Base-by-base conservation (phyloP, 176 grass and related monocot genomes). In the Puya raimondii region DNA sequence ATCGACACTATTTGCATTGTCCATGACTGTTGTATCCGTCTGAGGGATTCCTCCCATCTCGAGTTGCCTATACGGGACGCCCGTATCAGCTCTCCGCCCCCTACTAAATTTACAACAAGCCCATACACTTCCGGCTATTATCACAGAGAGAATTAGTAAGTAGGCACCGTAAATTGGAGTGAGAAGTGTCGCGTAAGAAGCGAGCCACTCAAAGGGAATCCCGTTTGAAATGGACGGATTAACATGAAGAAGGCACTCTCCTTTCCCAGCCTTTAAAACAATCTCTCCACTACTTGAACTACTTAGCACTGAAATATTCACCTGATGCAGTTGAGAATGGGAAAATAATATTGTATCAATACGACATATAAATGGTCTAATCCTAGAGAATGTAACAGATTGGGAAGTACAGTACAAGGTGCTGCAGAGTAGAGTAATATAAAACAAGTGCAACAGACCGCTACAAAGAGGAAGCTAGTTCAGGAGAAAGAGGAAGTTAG, bases 101-200 rank as follows among this genome's bases (percentile, higher is more conserved):
- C 72, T 84, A 20, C 76, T 70, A 77, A 90, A 88, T 76, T 85
- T 92, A 79, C 89, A 99, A 67, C 84, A 99, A 53, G 57, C 80
- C 47, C 82, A 99, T 47, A 81, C 53, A 49, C 53, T 56, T 18
- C 70, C 84, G 56, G 77, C 67, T 67, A 93, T 71, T 71, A 90
- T 78, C 65, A 90, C 51, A 22, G 87, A 84, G 51, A 90, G 71
- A 77, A 79, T 59, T 18, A 90, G 66, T 29, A 90, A 54, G 63
- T 77, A 99, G 48, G 80, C 79, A 69, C 86, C 82, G 23, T 99
- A 93, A 67, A 99, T 93, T 51, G 94, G 94, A 58, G 81, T 92
- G 53, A 90, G 23, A 18, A 12, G 84, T 21, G 81, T 79, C 59
- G 81, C 86, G 63, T 87, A 92, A 76, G 27, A 63, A 63, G 84